Percentiles rank a stretch among this genome's conserved stretches.
Conservation (phyloP, 2,329 filamentous ascomycete genomes). For the Fonsecaea nubica region DNA sequence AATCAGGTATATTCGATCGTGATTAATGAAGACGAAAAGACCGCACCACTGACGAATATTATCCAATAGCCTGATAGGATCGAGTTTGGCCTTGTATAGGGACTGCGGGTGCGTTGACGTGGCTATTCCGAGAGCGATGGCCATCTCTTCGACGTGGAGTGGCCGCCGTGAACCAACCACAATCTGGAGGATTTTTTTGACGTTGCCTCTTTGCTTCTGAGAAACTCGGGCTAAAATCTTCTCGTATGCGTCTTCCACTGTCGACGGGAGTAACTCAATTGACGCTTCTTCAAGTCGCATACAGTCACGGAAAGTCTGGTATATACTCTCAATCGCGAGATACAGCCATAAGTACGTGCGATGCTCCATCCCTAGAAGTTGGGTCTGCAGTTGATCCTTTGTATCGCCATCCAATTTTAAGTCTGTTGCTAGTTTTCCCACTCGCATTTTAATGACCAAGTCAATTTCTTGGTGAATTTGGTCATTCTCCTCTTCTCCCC, state of each 20-base stretch:
- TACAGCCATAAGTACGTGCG: slow-evolving; percentile 44
- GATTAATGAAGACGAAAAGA: slow-evolving; percentile 46
- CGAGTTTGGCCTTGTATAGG: background rate
- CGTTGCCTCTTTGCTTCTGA: slow-evolving; percentile 11
- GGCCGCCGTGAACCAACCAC: slow-evolving; percentile 41
- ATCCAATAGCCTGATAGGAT: slow-evolving; percentile 32
- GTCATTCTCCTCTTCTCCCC: slow-evolving; percentile 37
- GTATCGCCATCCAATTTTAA: slow-evolving; percentile 3
- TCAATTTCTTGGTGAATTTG: slow-evolving; percentile 39
- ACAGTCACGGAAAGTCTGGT: slow-evolving; percentile 24
- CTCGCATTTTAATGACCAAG: slow-evolving; percentile 34
- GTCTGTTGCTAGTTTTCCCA: slow-evolving; percentile 13
- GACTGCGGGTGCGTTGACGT: background rate
- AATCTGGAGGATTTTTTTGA: slow-evolving; percentile 39
- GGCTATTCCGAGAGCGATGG: slow-evolving; percentile 36
- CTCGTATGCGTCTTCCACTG: slow-evolving; percentile 43
- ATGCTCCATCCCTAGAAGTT: slow-evolving; percentile 39
- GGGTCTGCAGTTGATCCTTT: slow-evolving; percentile 19
- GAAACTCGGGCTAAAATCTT: slow-evolving; percentile 37
- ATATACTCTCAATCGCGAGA: slow-evolving; percentile 39
- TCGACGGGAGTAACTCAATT: slow-evolving; percentile 35
- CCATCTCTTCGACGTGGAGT: slow-evolving; percentile 41
- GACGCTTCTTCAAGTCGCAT: slow-evolving; percentile 24
- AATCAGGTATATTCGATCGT: slow-evolving; percentile 47
- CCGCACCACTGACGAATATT: slow-evolving; percentile 45